Conservation (phyloP, 1,284 basidiomycete species). For the Inonotus obliquus region DNA sequence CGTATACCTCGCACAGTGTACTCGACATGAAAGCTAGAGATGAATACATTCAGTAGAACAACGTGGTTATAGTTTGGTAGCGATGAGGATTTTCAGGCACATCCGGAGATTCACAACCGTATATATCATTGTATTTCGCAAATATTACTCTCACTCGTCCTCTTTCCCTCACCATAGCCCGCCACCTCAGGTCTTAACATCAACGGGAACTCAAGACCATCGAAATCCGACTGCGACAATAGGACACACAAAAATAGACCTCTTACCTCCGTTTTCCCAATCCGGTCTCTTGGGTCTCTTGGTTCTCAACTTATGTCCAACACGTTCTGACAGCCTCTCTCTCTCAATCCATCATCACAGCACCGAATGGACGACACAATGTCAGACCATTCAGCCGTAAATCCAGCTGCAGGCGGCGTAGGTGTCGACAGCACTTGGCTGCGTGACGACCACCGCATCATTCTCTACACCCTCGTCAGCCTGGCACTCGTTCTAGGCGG, state of each 20-base stretch:
- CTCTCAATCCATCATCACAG: neutral
- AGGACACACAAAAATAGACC: neutral
- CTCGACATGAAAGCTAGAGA: neutral
- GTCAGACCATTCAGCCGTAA: neutral
- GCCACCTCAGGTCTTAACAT: neutral
- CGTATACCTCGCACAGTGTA: neutral
- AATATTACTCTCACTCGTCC: neutral
- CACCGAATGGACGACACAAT: neutral
- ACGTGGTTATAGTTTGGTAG: neutral
- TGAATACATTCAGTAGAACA: neutral
- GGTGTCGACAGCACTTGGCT: neutral
- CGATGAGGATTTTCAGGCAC: neutral
- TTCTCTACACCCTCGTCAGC: slow-evolving; percentile 12
- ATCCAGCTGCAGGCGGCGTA: neutral
- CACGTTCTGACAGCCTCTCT: neutral
- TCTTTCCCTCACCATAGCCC: neutral
- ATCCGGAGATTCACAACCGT: neutral
- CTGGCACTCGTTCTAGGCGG: slow-evolving; percentile 16
- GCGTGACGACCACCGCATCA: slow-evolving; percentile 14
- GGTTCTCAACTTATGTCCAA: neutral
- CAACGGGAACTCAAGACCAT: neutral
- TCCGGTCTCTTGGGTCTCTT: neutral
- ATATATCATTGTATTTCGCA: neutral
- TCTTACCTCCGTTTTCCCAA: neutral
- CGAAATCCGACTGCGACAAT: neutral